Base-by-base conservation (phyloP, 2,329 filamentous ascomycete genomes). In the Aschersonia sp. region DNA sequence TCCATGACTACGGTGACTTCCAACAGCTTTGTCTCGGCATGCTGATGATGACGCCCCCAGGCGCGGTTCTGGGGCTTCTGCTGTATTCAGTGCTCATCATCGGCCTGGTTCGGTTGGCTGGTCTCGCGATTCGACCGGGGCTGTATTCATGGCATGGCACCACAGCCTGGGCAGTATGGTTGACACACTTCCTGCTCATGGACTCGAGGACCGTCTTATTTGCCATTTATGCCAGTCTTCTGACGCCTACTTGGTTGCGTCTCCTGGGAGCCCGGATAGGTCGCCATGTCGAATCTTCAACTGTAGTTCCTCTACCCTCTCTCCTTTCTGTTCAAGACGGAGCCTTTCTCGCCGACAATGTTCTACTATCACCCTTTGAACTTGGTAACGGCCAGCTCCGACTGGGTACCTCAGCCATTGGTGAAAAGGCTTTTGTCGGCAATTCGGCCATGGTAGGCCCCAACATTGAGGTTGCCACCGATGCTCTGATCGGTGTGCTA, bases 281-380 rank as follows among this genome's bases (percentile, higher is more conserved):
- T 5, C 43, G 42, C 43, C 43, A 51, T 35, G 54, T 56, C 14
- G 54, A 56, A 46, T 43, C 53, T 5, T 53, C 50, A 7, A 56
- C 54, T 6, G 47, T 56, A 2, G 45, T 56, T 4, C 47, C 52
- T 10, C 46, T 54, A 9, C 53, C 53, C 14, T 55, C 53, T 3
- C 50, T 56, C 4, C 47, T 56, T 12, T 45, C 43, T 4, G 52
- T 56, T 14, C 32, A 54, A 4, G 53, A 56, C 47, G 46, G 49
- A 9, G 53, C 53, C 5, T 56, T 56, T 35, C 51, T 56, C 7
- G 53, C 54, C 40, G 54, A 56, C 44, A 53, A 56, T 30, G 54
- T 55, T 1, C 31, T 52, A 3, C 42, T 54, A 14, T 52, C 54
- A 10, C 53, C 54, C 5, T 54, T 48, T 41, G 52, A 51, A 40